Conservation (phyloP, 371 early-diverging fungal species). For the Syncephalis fuscata region DNA sequence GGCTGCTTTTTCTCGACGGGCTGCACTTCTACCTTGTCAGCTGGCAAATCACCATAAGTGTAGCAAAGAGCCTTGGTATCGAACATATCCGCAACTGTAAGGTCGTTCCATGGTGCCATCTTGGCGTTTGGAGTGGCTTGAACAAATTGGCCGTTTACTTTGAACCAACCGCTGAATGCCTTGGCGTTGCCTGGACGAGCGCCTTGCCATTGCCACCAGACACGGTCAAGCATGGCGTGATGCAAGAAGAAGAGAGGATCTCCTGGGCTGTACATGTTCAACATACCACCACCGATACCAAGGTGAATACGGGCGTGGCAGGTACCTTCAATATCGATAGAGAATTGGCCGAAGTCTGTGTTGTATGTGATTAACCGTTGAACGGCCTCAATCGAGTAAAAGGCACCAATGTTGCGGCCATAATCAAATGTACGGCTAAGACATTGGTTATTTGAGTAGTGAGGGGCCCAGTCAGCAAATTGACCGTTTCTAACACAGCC, state of each 20-base stretch:
- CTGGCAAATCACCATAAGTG: no score
- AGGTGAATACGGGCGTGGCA: slow-evolving; percentile 4
- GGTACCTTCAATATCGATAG: neutral
- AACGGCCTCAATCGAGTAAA: neutral
- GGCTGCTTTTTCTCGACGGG: no score
- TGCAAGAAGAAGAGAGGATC: slow-evolving; percentile 25
- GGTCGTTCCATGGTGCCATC: no score
- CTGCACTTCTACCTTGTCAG: no score
- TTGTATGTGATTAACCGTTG: neutral
- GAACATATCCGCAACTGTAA: no score
- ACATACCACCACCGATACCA: slow-evolving; percentile 4
- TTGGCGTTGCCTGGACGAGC: no score
- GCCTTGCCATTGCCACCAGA: slow-evolving; percentile 26
- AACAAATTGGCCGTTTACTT: no score
- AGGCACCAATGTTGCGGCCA: neutral
- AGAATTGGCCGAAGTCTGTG: neutral
- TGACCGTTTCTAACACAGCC: slow-evolving; percentile 3
- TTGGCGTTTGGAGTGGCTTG: no score
- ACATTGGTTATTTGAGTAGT: slow-evolving; percentile 1
- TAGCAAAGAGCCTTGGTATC: no score
- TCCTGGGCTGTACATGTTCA: neutral
- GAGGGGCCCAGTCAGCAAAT: neutral
- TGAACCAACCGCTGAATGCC: no score
- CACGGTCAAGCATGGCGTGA: slow-evolving; percentile 25
- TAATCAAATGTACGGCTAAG: neutral